These are phyloP conservation scores for Pyrus pyrifolia DNA, from an alignment of 306 rosid species.

Conservation along the genomic window DNA sequence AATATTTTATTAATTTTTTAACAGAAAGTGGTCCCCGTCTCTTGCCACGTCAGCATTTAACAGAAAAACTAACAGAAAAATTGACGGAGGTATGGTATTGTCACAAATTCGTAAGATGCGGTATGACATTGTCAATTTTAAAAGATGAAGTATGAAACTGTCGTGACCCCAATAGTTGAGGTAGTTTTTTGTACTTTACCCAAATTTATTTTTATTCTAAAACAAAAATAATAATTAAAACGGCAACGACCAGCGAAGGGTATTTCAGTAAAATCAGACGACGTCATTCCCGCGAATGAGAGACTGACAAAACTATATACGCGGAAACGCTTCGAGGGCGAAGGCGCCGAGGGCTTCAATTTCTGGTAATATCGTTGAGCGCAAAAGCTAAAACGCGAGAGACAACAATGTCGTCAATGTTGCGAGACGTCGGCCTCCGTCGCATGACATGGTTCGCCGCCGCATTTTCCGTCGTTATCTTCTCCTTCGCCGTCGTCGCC, in stretches of 20 bases:
- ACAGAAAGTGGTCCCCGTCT: too few species aligned
- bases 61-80: too few species aligned
- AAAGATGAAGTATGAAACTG: too few species aligned
- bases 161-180: too few species aligned
- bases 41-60: too few species aligned
- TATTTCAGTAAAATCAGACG: background rate
- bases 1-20: too few species aligned
- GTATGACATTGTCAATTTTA: too few species aligned
- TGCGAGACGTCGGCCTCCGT: background rate
- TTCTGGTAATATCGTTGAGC: background rate
- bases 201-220: background rate
- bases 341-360: background rate
- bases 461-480: constrained; percentile 22
- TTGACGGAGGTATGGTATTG: too few species aligned
- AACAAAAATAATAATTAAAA: too few species aligned
- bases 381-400: background rate
- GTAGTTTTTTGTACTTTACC: too few species aligned
- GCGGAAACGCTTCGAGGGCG: background rate
- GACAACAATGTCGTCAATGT: constrained; percentile 9
- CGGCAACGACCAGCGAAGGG: background rate
- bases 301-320: background rate
- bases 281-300: background rate
- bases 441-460: constrained; percentile 27
- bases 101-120: too few species aligned
- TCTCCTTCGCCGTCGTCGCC: constrained; percentile 29